Conservation (phyloP, 768 basidiomycete species). For the Cytidiella melzeri region DNA sequence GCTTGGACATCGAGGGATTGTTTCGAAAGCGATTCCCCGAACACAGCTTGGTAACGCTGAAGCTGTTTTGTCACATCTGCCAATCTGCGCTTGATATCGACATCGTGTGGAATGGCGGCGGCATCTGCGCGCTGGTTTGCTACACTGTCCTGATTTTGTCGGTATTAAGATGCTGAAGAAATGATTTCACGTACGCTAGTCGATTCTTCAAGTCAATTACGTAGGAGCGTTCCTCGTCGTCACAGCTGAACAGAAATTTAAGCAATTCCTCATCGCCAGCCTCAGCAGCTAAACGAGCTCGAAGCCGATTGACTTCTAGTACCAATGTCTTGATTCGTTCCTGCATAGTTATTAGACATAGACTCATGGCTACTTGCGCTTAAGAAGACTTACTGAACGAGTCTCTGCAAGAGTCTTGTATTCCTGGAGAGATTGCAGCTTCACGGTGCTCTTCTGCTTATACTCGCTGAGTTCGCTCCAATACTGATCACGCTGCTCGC, state of each 20-base stretch:
- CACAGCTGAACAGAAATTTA: slow-evolving; percentile 56
- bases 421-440: slow-evolving; percentile 55
- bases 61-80: slow-evolving; percentile 41
- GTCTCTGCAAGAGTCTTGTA: slow-evolving; percentile 59
- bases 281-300: slow-evolving; percentile 70
- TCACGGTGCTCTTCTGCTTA: slow-evolving; percentile 55
- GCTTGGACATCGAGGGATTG: slow-evolving; percentile 44
- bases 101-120: slow-evolving; percentile 44
- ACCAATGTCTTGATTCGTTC: slow-evolving; percentile 67
- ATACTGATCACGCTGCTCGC: slow-evolving; percentile 66
- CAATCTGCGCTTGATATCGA: slow-evolving; percentile 43
- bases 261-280: slow-evolving; percentile 68
- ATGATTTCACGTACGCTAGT: slow-evolving; percentile 41
- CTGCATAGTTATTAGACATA: slow-evolving; percentile 28
- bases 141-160: slow-evolving; percentile 30
- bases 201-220: slow-evolving; percentile 47
- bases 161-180: no score
- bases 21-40: slow-evolving; percentile 45
- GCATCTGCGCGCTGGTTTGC: slow-evolving; percentile 45
- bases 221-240: slow-evolving; percentile 45
- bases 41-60: slow-evolving; percentile 53
- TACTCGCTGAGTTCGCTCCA: slow-evolving; percentile 62
- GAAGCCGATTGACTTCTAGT: slow-evolving; percentile 69
- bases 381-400: slow-evolving; percentile 37
- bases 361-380: background rate